These are phyloP conservation scores for Ophiocordyceps sinensis DNA, from an alignment of 2,329 filamentous ascomycete species.

Conservation along the genomic window DNA sequence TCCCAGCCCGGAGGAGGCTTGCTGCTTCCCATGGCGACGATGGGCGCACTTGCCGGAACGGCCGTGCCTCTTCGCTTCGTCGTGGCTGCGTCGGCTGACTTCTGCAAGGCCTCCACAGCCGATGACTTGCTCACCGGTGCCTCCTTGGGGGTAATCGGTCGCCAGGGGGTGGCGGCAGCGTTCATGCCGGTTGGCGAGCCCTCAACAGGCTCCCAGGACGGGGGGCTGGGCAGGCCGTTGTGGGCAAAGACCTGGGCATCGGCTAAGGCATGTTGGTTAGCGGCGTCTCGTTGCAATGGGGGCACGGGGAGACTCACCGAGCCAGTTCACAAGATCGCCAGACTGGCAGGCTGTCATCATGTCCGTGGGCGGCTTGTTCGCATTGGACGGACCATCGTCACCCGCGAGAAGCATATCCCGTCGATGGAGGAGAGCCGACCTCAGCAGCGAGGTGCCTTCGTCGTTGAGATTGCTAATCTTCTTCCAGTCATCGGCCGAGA, in stretches of 20 bases:
- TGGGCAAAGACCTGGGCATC: slow-evolving; percentile 12
- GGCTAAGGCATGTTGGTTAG: slow-evolving; percentile 11
- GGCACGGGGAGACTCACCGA: slow-evolving; percentile 13
- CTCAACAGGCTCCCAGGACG: slow-evolving; percentile 6
- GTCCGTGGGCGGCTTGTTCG: slow-evolving; percentile 8
- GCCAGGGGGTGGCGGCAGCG: slow-evolving; percentile 5
- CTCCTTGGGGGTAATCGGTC: not conserved
- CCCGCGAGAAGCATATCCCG: slow-evolving; percentile 12
- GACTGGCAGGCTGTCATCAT: slow-evolving; percentile 12
- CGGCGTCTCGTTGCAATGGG: not conserved
- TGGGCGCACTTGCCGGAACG: not conserved
- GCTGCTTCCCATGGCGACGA: slow-evolving; percentile 8
- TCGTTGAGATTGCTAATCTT: slow-evolving; percentile 15
- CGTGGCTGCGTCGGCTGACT: slow-evolving; percentile 13
- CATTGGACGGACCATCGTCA: not conserved
- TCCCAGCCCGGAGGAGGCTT: slow-evolving; percentile 1
- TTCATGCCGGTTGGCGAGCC: slow-evolving; percentile 8
- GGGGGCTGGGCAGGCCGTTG: slow-evolving; percentile 15
- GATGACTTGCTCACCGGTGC: not conserved
- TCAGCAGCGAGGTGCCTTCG: slow-evolving; percentile 14
- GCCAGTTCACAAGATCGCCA: slow-evolving; percentile 19
- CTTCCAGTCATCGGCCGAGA: slow-evolving; percentile 13
- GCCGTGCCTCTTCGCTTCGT: not conserved
- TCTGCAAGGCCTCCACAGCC: slow-evolving; percentile 11
- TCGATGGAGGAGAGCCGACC: slow-evolving; percentile 18